These are phyloP conservation scores for Aschersonia sp. DNA, from an alignment of 2,329 filamentous ascomycete genomes.

Conservation along the genomic window DNA sequence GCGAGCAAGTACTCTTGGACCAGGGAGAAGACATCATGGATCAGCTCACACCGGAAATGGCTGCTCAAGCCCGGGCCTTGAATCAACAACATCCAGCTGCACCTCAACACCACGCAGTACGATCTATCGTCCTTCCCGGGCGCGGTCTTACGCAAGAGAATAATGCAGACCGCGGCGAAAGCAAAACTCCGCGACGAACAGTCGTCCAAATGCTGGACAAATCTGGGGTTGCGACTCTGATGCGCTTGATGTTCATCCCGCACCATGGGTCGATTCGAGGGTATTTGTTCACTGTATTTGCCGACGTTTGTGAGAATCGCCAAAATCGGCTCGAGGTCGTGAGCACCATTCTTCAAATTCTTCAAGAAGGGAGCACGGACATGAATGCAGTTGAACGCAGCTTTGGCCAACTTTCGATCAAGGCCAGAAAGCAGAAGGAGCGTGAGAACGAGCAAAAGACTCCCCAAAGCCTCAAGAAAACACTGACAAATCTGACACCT, in stretches of 20 bases:
- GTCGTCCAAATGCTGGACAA: slow-evolving; percentile 97
- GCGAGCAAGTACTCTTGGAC: slow-evolving; percentile 78
- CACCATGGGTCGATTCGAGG: slow-evolving; percentile 76
- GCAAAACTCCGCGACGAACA: slow-evolving; percentile 60
- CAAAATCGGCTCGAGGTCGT: slow-evolving; percentile 91
- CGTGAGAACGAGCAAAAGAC: slow-evolving; percentile 52
- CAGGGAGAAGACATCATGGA: slow-evolving; percentile 81
- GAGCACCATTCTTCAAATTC: slow-evolving; percentile 78
- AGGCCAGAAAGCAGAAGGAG: slow-evolving; percentile 67
- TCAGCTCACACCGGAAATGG: slow-evolving; percentile 70
- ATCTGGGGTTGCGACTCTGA: slow-evolving; percentile 81
- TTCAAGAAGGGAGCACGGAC: slow-evolving; percentile 91
- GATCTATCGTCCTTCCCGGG: slow-evolving; percentile 13
- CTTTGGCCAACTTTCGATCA: slow-evolving; percentile 82
- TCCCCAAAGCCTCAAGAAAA: slow-evolving; percentile 65
- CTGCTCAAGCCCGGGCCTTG: slow-evolving; percentile 69
- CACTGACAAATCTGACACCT: slow-evolving; percentile 42
- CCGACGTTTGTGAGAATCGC: slow-evolving; percentile 90
- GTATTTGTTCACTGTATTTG: slow-evolving; percentile 74
- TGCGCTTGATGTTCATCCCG: slow-evolving; percentile 96
- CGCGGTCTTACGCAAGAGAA: slow-evolving; percentile 7
- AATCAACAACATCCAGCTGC: slow-evolving; percentile 23
- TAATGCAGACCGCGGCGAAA: slow-evolving; percentile 28
- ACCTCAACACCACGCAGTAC: slow-evolving; percentile 13
- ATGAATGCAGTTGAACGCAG: slow-evolving; percentile 88